phyloP scores from a whole-genome alignment of 495 filamentous ascomycete genomes.

The Podospora bellae-mahoneyi region DNA sequence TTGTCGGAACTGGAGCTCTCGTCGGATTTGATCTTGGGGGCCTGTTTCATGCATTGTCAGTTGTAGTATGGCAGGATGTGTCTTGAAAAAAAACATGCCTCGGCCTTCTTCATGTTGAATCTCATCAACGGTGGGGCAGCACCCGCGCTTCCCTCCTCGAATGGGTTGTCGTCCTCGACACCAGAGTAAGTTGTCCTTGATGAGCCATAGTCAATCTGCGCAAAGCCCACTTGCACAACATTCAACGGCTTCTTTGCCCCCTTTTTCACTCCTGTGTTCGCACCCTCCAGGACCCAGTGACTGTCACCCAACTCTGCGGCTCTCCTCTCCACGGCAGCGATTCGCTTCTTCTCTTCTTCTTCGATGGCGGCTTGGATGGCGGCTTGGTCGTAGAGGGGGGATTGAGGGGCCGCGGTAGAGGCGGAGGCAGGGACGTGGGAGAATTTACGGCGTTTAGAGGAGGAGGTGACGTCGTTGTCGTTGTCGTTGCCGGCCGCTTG shows the following conservation, averaged over 20 bases:
- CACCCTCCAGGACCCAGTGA: slow-evolving; percentile 71
- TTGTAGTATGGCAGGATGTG: too few relatives aligned
- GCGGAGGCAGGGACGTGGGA: slow-evolving; percentile 23
- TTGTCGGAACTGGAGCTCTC: slow-evolving; percentile 19
- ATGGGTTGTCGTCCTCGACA: slow-evolving; percentile 18
- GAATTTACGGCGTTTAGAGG: slow-evolving; percentile 53
- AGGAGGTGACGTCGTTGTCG: slow-evolving; percentile 23
- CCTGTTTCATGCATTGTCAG: background rate
- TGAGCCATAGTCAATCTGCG: slow-evolving; percentile 40
- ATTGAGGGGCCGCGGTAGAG: slow-evolving; percentile 15
- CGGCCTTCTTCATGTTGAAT: slow-evolving; percentile 45
- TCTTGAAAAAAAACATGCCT: slow-evolving; percentile 26
- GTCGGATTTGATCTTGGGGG: slow-evolving; percentile 16
- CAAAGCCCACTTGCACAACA: slow-evolving; percentile 49
- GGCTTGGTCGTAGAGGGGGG: slow-evolving; percentile 42
- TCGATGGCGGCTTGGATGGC: slow-evolving; percentile 66
- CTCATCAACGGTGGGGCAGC: slow-evolving; percentile 19
- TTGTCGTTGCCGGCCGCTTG: slow-evolving; percentile 37
- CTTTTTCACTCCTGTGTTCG: slow-evolving; percentile 18
- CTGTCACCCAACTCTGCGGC: slow-evolving; percentile 78
- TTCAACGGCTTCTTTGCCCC: slow-evolving; percentile 35
- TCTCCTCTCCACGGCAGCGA: slow-evolving; percentile 64
- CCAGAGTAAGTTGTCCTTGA: slow-evolving; percentile 5
- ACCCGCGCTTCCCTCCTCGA: slow-evolving; percentile 7
- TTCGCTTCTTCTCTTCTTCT: slow-evolving; percentile 70